Conservation (phyloP, 208 protist species). For the Leishmania gerbilli region DNA sequence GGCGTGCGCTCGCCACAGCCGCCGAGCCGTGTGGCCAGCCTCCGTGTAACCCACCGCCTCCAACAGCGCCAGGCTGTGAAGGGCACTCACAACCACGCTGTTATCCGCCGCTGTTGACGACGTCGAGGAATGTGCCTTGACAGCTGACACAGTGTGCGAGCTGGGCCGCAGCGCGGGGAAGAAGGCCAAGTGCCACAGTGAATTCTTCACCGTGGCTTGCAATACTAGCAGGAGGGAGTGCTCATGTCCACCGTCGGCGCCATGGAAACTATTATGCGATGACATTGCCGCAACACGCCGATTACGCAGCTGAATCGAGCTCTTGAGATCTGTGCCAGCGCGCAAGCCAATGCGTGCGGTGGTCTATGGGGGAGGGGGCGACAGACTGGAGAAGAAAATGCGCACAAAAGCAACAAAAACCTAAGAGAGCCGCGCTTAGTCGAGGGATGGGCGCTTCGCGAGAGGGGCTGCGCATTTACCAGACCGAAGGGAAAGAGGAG, state of each 20-base stretch:
- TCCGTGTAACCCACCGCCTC: slow-evolving; percentile 24
- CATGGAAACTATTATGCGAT: not conserved
- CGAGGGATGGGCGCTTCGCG: not conserved
- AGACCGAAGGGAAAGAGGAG: not conserved
- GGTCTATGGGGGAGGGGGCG: not conserved
- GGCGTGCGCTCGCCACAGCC: slow-evolving; percentile 2
- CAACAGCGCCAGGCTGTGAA: slow-evolving; percentile 18
- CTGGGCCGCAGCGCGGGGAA: not conserved
- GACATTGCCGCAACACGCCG: not conserved
- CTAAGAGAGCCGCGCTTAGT: not conserved
- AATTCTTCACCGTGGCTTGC: not conserved
- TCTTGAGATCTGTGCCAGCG: not conserved
- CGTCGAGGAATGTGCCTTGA: not conserved
- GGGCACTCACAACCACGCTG: not conserved
- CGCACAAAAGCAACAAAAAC: not conserved
- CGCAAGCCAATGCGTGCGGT: not conserved
- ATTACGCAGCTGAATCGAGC: not conserved
- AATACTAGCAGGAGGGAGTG: not conserved
- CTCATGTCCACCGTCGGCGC: not conserved
- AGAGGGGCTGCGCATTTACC: not conserved
- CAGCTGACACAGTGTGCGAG: not conserved
- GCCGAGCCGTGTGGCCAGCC: slow-evolving; percentile 13
- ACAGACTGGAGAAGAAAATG: not conserved
- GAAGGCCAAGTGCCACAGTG: slow-evolving; percentile 30
- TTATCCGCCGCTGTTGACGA: not conserved